Percentiles rank a stretch among this genome's conserved stretches.
These are phyloP conservation scores for Aspergillus versicolor DNA, from an alignment of 2,329 filamentous ascomycete genomes.

Conservation along the genomic window DNA sequence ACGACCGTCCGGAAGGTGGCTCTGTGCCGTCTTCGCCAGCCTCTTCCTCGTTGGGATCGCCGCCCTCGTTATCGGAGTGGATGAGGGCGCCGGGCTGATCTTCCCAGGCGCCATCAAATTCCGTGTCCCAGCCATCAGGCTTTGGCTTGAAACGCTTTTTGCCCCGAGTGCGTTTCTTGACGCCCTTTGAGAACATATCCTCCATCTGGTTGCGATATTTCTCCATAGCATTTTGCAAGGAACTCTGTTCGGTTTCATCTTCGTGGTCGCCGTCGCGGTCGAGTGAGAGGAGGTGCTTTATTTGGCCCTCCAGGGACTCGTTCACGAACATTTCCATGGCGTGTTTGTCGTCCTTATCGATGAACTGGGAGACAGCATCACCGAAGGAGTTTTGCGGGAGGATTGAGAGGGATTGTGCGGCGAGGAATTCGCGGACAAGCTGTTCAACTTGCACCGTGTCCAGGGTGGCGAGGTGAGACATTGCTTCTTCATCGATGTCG, in stretches of 20 bases:
- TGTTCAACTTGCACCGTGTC: constrained; percentile 85
- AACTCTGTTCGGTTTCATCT: constrained; percentile 61
- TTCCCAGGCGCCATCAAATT: constrained; percentile 82
- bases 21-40: constrained; percentile 49
- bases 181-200: constrained; percentile 66
- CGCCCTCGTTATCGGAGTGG: constrained; percentile 51
- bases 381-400: constrained; percentile 89
- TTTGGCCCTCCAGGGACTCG: constrained; percentile 68
- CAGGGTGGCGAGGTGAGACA: constrained; percentile 59
- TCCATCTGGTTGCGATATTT: constrained; percentile 69
- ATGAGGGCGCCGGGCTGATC: constrained; percentile 70
- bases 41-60: constrained; percentile 46
- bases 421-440: constrained; percentile 83
- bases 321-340: constrained; percentile 81
- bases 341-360: constrained; percentile 92
- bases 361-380: constrained; percentile 88
- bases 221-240: constrained; percentile 72
- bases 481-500: constrained; percentile 63
- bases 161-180: constrained; percentile 52
- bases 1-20: constrained; percentile 30
- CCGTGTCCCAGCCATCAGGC: constrained; percentile 83
- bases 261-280: constrained; percentile 70
- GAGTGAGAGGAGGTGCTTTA: constrained; percentile 67
- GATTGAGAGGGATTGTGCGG: constrained; percentile 85
- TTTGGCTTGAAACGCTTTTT: constrained; percentile 69